Base-by-base conservation (phyloP, 1,284 basidiomycete genomes). In the Ganoderma multipileum region DNA sequence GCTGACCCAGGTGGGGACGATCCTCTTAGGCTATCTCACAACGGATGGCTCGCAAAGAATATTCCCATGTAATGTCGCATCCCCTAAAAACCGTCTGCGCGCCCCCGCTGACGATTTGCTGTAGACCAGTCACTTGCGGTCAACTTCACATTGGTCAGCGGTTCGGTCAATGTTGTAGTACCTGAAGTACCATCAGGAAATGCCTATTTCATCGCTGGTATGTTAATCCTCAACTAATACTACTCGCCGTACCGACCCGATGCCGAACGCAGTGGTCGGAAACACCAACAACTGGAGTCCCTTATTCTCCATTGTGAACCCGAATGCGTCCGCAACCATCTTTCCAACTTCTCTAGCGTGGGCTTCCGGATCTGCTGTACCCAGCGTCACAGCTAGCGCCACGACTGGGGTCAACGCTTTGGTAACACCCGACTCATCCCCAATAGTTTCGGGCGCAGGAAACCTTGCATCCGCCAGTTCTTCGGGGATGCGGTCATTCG, bases 1-100 rank as follows among this genome's bases (percentile, higher is more conserved):
- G 14, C 54, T 55, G 16, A 33, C 26, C 36, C 57, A 58, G 36
- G n/a, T n/a, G 30, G 57, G 57, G 36, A 58, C 36, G 11, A 39
- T 58, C 57, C n/a, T 58, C 36, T n/a, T 58, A 4, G 57, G 57
- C 12, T 58, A 55, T 18, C 54, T 55, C 28, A 55, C 54, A 20
- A 20, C 54, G 16, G 57, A 58, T 23, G 30, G 57, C 18, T 36
- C 33, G 36, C 36, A 58, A 38, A 38, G 33, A 23, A 33, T 58
- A n/a, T 58, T 38, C n/a, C n/a, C 30, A 58, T 12, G 57, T 58
- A 39, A 57, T 50, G 11, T 50, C 14, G 3, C 23, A 23, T 50
- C 23, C 11, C 47, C 26, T 50, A 2, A 3, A 36, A 7, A 36
- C 2, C 20, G n/a, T 33, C 20, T 57, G 55, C 33, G 18, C n/a